These are phyloP conservation scores for Akanthomyces uredinophilus DNA, from an alignment of 2,329 filamentous ascomycete genomes.

Conservation along the genomic window DNA sequence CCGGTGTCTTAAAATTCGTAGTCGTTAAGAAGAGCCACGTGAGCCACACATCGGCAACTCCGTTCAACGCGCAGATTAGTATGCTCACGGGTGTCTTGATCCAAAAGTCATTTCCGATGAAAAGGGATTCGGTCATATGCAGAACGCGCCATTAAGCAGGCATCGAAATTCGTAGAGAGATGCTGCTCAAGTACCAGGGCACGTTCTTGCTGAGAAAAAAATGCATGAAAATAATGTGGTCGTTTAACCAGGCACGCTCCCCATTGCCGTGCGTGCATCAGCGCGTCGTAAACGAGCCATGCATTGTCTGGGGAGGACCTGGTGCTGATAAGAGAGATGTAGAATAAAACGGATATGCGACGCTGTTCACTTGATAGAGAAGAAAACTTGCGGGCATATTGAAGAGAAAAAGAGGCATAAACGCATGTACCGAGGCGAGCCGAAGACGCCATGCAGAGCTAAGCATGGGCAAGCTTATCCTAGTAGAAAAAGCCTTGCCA, in stretches of 20 bases:
- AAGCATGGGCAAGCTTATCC: slow-evolving; percentile 13
- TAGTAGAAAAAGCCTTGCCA: slow-evolving; percentile 18
- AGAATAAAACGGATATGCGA: slow-evolving; percentile 8
- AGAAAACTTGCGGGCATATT: slow-evolving; percentile 11
- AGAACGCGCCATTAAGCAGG: slow-evolving; percentile 21
- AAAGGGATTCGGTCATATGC: slow-evolving; percentile 19
- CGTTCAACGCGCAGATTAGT: slow-evolving; percentile 29
- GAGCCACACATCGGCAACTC: slow-evolving; percentile 25
- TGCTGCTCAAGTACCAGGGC: slow-evolving; percentile 23
- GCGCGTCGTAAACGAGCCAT: slow-evolving; percentile 10
- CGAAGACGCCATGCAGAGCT: slow-evolving; percentile 27
- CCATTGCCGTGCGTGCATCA: slow-evolving; percentile 12
- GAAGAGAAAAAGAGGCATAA: slow-evolving; percentile 21
- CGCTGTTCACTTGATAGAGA: background rate
- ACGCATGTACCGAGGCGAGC: slow-evolving; percentile 25
- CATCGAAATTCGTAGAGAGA: slow-evolving; percentile 21
- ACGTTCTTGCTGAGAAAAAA: slow-evolving; percentile 26
- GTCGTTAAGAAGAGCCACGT: slow-evolving; percentile 32
- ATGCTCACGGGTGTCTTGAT: slow-evolving; percentile 25
- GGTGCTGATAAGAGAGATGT: slow-evolving; percentile 11
- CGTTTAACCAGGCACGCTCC: slow-evolving; percentile 9
- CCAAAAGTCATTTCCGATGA: slow-evolving; percentile 25
- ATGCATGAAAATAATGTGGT: slow-evolving; percentile 20
- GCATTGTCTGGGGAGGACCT: slow-evolving; percentile 7
- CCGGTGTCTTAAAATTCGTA: slow-evolving; percentile 33